A percentile compares a stretch with the other conserved stretches of the same genome.
These are phyloP conservation scores for Acanthamoeba healyi DNA, from an alignment of 208 protist species.

Conservation along the genomic window DNA sequence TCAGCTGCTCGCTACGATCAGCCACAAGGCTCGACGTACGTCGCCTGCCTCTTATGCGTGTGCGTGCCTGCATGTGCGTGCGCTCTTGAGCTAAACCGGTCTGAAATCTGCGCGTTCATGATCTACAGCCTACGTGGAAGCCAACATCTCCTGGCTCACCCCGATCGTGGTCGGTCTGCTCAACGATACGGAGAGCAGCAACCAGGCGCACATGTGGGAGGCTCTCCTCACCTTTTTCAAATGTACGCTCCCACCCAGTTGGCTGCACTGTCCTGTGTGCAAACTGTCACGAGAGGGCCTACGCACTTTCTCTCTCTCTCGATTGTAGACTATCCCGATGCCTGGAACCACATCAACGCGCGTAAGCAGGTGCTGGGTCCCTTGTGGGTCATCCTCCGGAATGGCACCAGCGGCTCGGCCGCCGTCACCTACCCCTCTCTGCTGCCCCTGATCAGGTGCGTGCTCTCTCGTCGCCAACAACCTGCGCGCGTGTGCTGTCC, in stretches of 20 bases:
- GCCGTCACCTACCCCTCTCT: conserved; percentile 68
- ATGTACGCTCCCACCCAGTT: background rate
- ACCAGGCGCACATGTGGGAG: conserved; percentile 70
- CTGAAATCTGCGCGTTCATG: too few relatives aligned
- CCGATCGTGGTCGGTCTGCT: conserved; percentile 49
- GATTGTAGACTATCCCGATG: conserved; percentile 30
- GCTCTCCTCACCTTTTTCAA: conserved; percentile 71
- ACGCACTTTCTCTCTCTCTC: too few relatives aligned
- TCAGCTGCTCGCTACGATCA: conserved; percentile 47
- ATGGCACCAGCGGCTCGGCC: conserved; percentile 31
- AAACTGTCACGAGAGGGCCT: too few relatives aligned
- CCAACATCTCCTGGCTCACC: conserved; percentile 46
- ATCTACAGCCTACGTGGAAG: conserved; percentile 63
- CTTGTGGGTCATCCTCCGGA: conserved; percentile 59
- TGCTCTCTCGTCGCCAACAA: background rate
- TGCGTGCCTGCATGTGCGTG: too few relatives aligned
- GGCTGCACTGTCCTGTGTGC: too few relatives aligned
- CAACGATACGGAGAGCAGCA: conserved; percentile 59
- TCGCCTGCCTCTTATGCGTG: too few relatives aligned
- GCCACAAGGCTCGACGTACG: conserved; percentile 20
- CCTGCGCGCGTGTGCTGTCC: too few relatives aligned
- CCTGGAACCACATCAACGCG: conserved; percentile 71
- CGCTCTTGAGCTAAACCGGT: too few relatives aligned
- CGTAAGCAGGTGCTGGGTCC: conserved; percentile 62
- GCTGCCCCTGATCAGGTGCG: conserved; percentile 53